Evolutionary conservation across 2,329 filamentous ascomycete genomes (phyloP).

Genomic region (Calycina herbarum): DNA sequence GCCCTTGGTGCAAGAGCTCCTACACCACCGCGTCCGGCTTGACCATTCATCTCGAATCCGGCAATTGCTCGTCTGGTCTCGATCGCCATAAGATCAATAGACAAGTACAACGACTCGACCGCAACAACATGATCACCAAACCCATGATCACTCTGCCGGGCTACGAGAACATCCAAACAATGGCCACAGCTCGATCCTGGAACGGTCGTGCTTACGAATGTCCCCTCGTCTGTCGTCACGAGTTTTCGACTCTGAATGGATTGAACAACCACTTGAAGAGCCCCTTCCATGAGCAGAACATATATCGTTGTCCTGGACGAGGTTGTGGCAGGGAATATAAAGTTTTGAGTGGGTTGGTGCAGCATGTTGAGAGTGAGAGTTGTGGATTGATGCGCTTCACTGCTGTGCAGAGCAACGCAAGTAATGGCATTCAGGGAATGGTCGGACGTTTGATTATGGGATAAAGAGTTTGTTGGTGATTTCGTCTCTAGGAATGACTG

Average conservation of each 20-base stretch:
- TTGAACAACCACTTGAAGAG: slow-evolving; percentile 58
- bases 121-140: slow-evolving; percentile 50
- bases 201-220: slow-evolving; percentile 52
- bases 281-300: slow-evolving; percentile 47
- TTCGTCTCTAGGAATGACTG: background rate
- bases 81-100: slow-evolving; percentile 51
- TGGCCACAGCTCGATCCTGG: slow-evolving; percentile 44
- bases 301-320: slow-evolving; percentile 32
- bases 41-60: slow-evolving; percentile 60
- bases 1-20: slow-evolving; percentile 53
- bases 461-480: background rate
- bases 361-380: slow-evolving; percentile 34
- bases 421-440: slow-evolving; percentile 26
- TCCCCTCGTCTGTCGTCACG: slow-evolving; percentile 49
- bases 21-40: slow-evolving; percentile 55
- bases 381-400: slow-evolving; percentile 32
- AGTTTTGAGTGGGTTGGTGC: slow-evolving; percentile 27
- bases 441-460: slow-evolving; percentile 40
- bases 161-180: slow-evolving; percentile 35
- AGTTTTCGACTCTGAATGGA: slow-evolving; percentile 39
- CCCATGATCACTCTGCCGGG: slow-evolving; percentile 49
- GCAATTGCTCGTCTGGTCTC: slow-evolving; percentile 45
- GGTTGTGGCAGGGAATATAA: slow-evolving; percentile 26
- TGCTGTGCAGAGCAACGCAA: slow-evolving; percentile 23
- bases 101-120: slow-evolving; percentile 48